Evolutionary conservation across 805 yeast species (phyloP), one percentile per base, ranked within the genome.

Genomic region (Henningerozyma blattae): DNA sequence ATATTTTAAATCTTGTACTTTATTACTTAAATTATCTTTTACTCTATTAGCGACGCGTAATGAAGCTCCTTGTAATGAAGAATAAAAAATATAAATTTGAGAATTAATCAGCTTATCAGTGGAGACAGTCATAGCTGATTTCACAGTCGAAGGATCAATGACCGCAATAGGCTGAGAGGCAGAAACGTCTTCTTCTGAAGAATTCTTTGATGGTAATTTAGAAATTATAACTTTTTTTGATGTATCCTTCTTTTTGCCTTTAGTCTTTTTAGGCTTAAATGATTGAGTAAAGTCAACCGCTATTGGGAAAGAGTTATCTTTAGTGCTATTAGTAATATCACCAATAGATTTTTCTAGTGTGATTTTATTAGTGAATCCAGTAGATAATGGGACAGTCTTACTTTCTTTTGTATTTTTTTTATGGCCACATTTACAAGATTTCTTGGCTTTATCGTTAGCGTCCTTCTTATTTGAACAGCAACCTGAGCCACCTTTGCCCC

Each of bases 51-150:
- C 95, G 19, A 75, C 69, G 42, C 81, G 64, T 45, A 77, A 76
- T 0, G 93, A 71, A 1, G 93, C 64, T 9, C 95, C 95, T 3
- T 94, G 87, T 38, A 86, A 61, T 0, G 95, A 79, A 7, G 95
- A 78, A 56, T 81, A 86, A 46, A 86, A 82, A 3, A 86, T 70
- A 38, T 70, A 65, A 26, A 79, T 61, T 35, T 76, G 75, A 1
- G 85, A 69, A 19, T 69, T 69, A 19, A 66, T 43, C 27, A 73
- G 52, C 16, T 64, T 56, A 4, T 64, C 51, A 4, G 55, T 50
- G 0, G 75, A 64, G 18, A 66, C 56, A 2, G 67, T 55, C 35
- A 69, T 34, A 8, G 56, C 46, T 27, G 52, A 50, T 35, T 52
- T 52, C 12, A 53, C 48, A 22, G 46, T 33, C 7, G 27, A 24